Evolutionary conservation across 2,329 filamentous ascomycete species (phyloP), one percentile per base, ranked within the genome.

Genomic region (Periconia digitata): DNA sequence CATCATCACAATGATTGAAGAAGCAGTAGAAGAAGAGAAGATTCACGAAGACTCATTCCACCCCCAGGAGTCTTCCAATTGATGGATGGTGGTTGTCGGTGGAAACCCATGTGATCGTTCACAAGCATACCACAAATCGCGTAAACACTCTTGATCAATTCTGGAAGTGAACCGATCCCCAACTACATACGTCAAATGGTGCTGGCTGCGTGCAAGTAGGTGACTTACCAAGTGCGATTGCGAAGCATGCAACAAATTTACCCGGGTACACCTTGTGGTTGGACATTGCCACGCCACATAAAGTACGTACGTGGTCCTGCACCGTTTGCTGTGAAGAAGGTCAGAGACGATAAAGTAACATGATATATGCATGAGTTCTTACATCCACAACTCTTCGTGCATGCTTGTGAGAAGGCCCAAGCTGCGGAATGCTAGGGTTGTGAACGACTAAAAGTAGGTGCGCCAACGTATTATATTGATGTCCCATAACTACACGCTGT

Each of bases 21-120:
- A 5, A 12, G 12, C 10, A 32, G 12, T 32, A 3, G 3, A 32
- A 4, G 22, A 21, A 10, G 6, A 21, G 17, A 20, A 12, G 8
- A 12, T 8, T 39, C 22, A 21, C 6, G 16, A 22, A 21, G 37
- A 6, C 18, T 39, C 16, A 16, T 13, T 17, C 66, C 66, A 69
- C 4, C 66, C 64, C 67, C 67, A 70, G 12, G 67, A 67, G n/a
- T 69, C 64, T 36, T 70, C 67, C 3, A 70, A 58, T 29, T 69
- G 67, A 17, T 55, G 49, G 8, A 64, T 62, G 10, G 63, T 61
- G 15, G 64, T 51, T 18, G 66, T 69, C 12, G 67, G 66, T 34
- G 67, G 67, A 44, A 70, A 70, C 2, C 66, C 67, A 47, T 70
- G 67, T 6, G 56, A 51, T 34, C 58, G 51, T 52, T 71, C 67